Conservation (phyloP, 345 rosid genomes). For the Combretum micranthum region DNA sequence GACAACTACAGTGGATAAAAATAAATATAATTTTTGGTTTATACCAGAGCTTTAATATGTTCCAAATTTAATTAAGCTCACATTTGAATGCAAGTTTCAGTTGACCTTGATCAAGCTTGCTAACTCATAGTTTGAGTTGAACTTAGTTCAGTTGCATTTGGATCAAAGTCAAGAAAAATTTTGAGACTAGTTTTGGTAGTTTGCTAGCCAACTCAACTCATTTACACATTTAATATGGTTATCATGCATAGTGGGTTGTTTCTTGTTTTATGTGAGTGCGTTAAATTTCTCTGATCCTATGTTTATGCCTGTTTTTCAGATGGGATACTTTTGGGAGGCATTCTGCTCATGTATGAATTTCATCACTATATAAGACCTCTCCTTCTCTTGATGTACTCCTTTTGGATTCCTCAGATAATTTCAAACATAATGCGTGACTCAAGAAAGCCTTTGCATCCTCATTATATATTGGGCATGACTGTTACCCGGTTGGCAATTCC, state of each 20-base stretch:
- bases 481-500: conserved; percentile 86
- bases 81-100: too few species aligned
- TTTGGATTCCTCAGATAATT: conserved; percentile 92
- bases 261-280: background rate
- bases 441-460: conserved; percentile 93
- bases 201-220: too few species aligned
- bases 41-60: too few species aligned
- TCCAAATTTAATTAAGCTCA: too few species aligned
- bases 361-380: conserved; percentile 68
- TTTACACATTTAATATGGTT: too few species aligned
- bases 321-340: conserved; percentile 98
- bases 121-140: too few species aligned
- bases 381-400: conserved; percentile 80
- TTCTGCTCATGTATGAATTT: conserved; percentile 88
- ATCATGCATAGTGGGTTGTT: background rate
- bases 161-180: too few species aligned
- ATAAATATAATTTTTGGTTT: too few species aligned
- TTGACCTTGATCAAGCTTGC: too few species aligned
- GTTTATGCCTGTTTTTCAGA: conserved; percentile 37
- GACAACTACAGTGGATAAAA: too few species aligned
- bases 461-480: conserved; percentile 86
- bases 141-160: too few species aligned
- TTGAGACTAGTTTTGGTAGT: too few species aligned
- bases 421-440: conserved; percentile 84
- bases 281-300: background rate